Conservation (phyloP, 2,329 filamentous ascomycete species). For the Pestalotiopsis sp. region DNA sequence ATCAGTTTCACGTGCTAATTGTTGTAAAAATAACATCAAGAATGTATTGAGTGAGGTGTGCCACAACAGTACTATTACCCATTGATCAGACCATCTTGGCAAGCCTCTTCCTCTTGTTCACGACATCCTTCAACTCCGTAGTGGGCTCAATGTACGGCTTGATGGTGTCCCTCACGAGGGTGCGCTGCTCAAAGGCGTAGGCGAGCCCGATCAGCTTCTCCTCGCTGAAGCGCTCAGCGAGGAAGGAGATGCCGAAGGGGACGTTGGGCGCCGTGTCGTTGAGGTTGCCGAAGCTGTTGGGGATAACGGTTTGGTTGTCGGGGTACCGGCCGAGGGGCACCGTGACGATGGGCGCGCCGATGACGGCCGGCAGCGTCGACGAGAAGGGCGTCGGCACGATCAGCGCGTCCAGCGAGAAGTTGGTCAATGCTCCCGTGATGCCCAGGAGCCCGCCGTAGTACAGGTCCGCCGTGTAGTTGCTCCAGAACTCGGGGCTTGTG, state of each 20-base stretch:
- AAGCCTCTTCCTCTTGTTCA: conserved; percentile 6
- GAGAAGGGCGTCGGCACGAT: conserved; percentile 59
- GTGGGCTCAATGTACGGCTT: conserved; percentile 31
- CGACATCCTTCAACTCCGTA: conserved; percentile 33
- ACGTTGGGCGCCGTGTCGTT: conserved; percentile 55
- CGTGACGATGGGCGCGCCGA: conserved; percentile 63
- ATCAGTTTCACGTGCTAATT: too few species aligned
- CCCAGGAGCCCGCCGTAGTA: conserved; percentile 61
- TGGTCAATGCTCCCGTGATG: conserved; percentile 60
- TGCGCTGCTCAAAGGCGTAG: conserved; percentile 70
- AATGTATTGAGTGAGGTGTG: too few species aligned
- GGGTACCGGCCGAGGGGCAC: conserved; percentile 60
- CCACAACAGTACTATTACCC: too few species aligned
- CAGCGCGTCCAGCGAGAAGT: conserved; percentile 62
- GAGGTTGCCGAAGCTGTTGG: conserved; percentile 50
- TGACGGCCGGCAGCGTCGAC: conserved; percentile 53
- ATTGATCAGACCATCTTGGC: not conserved
- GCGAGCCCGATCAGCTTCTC: conserved; percentile 64
- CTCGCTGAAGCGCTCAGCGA: conserved; percentile 64
- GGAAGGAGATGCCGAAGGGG: conserved; percentile 65
- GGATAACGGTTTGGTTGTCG: conserved; percentile 48
- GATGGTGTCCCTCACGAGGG: conserved; percentile 28
- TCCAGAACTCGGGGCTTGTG: conserved; percentile 58
- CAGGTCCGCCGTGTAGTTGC: conserved; percentile 53
- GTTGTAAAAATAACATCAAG: too few species aligned